Conservation (phyloP, 805 yeast species). For the Sungouiozyma intestinalis region DNA sequence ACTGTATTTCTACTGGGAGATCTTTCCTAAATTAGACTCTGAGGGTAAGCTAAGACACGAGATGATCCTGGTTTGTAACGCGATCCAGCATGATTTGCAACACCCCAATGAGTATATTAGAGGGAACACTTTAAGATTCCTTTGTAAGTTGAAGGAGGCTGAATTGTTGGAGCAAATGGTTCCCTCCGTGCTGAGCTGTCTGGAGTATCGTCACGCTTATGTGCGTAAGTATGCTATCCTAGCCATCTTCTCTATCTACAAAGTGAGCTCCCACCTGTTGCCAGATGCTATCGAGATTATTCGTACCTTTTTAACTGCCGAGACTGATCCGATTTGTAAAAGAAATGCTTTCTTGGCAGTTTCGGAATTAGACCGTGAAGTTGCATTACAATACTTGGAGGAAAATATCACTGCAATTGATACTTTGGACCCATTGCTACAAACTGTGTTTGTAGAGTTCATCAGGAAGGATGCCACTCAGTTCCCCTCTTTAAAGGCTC, state of each 20-base stretch:
- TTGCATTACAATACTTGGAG: slow-evolving; percentile 75
- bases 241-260: slow-evolving; percentile 73
- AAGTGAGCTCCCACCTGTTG: slow-evolving; percentile 73
- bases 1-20: slow-evolving; percentile 94
- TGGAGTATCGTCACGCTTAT: slow-evolving; percentile 95
- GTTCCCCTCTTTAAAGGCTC: slow-evolving; percentile 53
- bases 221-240: slow-evolving; percentile 95
- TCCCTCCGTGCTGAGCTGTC: slow-evolving; percentile 81
- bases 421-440: slow-evolving; percentile 70
- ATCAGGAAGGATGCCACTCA: slow-evolving; percentile 68
- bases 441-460: slow-evolving; percentile 83
- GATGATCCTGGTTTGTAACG: slow-evolving; percentile 97
- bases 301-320: slow-evolving; percentile 60
- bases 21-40: slow-evolving; percentile 81
- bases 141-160: slow-evolving; percentile 83
- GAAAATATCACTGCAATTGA: slow-evolving; percentile 51
- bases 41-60: slow-evolving; percentile 93
- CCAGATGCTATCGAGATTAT: slow-evolving; percentile 94
- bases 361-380: slow-evolving; percentile 71
- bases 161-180: slow-evolving; percentile 92
- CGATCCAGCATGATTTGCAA: slow-evolving; percentile 92
- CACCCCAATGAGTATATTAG: slow-evolving; percentile 96
- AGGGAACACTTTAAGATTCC: slow-evolving; percentile 88
- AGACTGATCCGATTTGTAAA: slow-evolving; percentile 87
- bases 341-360: slow-evolving; percentile 90